Percentiles rank a stretch among this genome's conserved stretches.
Evolutionary conservation across 805 yeast species (phyloP).

Genomic region (Cyberlindnera meyerae): DNA sequence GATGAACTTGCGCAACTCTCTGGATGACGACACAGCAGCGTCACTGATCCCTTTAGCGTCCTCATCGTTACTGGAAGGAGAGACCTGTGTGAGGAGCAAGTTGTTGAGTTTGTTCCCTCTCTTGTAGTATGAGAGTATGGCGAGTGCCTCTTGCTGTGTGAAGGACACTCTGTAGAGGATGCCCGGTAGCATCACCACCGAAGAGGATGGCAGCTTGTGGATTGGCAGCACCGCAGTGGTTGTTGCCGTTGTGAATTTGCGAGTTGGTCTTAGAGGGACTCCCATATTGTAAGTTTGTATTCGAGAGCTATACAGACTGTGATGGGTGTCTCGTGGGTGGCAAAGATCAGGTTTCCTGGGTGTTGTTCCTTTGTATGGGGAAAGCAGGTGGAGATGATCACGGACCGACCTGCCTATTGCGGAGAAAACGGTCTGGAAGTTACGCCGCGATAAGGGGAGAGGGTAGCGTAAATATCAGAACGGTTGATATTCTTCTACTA

Average conservation of each 20-base stretch:
- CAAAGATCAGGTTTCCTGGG: neutral
- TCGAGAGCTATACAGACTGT: too few relatives aligned
- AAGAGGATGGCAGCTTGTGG: constrained; percentile 4
- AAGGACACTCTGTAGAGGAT: constrained; percentile 56
- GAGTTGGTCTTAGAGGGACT: too few relatives aligned
- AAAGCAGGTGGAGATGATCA: too few relatives aligned
- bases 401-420: too few relatives aligned
- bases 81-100: constrained; percentile 17
- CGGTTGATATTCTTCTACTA: neutral
- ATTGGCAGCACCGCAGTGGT: too few relatives aligned
- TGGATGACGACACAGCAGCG: constrained; percentile 13
- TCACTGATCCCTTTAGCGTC: neutral
- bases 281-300: too few relatives aligned
- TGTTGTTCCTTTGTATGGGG: neutral
- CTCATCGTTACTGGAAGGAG: neutral
- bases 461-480: too few relatives aligned
- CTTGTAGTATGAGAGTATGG: constrained; percentile 39
- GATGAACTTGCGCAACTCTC: constrained; percentile 18
- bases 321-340: too few relatives aligned
- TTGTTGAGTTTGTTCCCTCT: constrained; percentile 18
- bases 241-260: too few relatives aligned
- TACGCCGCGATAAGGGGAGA: too few relatives aligned
- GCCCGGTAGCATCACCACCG: constrained; percentile 53
- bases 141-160: constrained; percentile 41
- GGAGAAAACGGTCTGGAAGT: too few relatives aligned